Base-by-base conservation (phyloP, 1,284 basidiomycete species). In the Melampsora larici-populina region DNA sequence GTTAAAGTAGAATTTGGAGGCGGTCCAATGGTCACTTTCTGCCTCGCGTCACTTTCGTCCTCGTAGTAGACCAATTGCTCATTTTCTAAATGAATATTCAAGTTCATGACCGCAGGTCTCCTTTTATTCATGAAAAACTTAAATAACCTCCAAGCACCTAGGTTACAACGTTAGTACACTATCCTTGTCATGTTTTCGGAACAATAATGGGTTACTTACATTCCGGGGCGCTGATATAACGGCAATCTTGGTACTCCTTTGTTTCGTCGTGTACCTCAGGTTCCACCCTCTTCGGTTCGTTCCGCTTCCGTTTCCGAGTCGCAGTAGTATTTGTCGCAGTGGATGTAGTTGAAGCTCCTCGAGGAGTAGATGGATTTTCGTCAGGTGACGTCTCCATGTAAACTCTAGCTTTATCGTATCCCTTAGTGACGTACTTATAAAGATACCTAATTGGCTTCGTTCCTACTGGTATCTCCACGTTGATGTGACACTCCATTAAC, bases 371-470 rank as follows among this genome's bases (percentile, higher is more conserved):
- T 71, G 60, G 5, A 49, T 26, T 9, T 36, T 33, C 9, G 55
- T 26, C 17, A 60, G 33, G 29, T 0, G 6, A 13, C 1, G 7
- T 2, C 6, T 67, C 43, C 15, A 75, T n/a, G 8, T 5, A 13
- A 11, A 75, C 9, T 18, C 13, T 1, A 2, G 24, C 13, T 40
- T 29, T 26, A 36, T 66, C 63, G 11, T 65, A 21, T 1, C 62
- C 71, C 33, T 74, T 74, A n/a, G 18, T 33, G 2, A 74, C 62
- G 49, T 74, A 74, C 40, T 74, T 74, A 18, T 65, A 74, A 1
- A 74, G 15, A 40, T 74, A 74, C 24, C 66, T 66, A 5, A 74
- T n/a, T 1, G 71, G 29, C 11, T 18, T 46, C 5, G 55, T 66
- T 13, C 40, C 26, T 4, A 51, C 29, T 5, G 71, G 36, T 24